Base-by-base conservation (phyloP, 805 yeast species). In the Sungouiella blattae region DNA sequence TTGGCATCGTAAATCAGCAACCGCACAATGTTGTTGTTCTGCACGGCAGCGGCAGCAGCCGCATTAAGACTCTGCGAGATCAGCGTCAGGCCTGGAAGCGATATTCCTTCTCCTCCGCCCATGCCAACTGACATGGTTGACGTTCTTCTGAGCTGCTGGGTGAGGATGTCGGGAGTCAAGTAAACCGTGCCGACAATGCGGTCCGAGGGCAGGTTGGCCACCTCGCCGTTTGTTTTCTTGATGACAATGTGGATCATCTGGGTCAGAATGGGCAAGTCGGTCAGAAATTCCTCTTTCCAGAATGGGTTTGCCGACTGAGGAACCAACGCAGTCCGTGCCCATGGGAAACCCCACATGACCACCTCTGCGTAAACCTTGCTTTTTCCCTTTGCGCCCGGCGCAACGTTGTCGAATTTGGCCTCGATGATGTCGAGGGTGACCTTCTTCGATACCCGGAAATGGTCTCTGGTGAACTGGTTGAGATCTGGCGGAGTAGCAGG, bases 211-310 rank as follows among this genome's bases (percentile, higher is more conserved):
- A 57, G 52, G 31, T 58, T 58, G 9, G 47, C 40, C n/a, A n/a
- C n/a, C n/a, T 41, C 56, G 17, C 40, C 35, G 20, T 34, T 44
- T 5, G 53, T 31, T 28, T 56, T 58, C 48, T 64, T 79, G 37
- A 77, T 64, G 31, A 65, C 58, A 11, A 77, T 68, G 44, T 65
- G 75, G 44, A 78, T 66, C 53, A 66, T 69, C 49, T 69, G 75
- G 3, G 79, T 77, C 29, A 69, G 62, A 5, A 75, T 63, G 0
- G 85, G 82, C 27, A 80, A 62, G 33, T 79, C 76, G n/a, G 83
- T 62, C 2, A 71, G 61, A 51, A 85, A 83, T 29, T 70, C 76
- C 50, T 89, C 96, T 52, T 88, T 77, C 93, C 96, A 89, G 53
- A 86, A 86, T 1, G 95, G 89, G 36, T 71, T 69, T 3, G 36